These are phyloP conservation scores for Cystofilobasidium macerans DNA, from an alignment of 768 basidiomycete species.

Conservation along the genomic window DNA sequence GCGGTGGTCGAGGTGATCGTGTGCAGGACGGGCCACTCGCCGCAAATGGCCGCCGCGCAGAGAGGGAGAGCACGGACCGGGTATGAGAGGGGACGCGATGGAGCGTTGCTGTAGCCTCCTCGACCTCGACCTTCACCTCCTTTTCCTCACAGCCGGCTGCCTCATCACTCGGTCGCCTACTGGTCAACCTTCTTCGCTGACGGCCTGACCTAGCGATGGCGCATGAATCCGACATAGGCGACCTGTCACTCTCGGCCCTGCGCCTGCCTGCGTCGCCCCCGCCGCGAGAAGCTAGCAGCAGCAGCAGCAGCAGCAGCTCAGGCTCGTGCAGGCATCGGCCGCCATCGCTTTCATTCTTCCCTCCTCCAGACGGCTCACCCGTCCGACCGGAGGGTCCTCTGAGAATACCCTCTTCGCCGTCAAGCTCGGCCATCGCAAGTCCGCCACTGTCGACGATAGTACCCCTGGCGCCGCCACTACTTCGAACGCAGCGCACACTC, in stretches of 20 bases:
- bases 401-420: slow-evolving; percentile 8
- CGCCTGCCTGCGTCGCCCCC: background rate
- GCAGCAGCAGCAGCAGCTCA: background rate
- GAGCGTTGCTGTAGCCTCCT: too few relatives aligned
- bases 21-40: too few relatives aligned
- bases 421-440: background rate
- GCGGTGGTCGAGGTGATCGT: too few relatives aligned
- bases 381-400: background rate
- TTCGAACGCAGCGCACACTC: slow-evolving; percentile 4
- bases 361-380: too few relatives aligned
- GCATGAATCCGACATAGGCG: slow-evolving; percentile 15
- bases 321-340: too few relatives aligned
- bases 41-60: too few relatives aligned
- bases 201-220: too few relatives aligned
- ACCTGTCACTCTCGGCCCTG: slow-evolving; percentile 1
- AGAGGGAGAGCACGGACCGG: too few relatives aligned
- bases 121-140: too few relatives aligned
- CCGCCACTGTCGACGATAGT: background rate
- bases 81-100: too few relatives aligned
- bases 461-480: background rate
- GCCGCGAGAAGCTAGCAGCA: background rate
- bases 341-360: too few relatives aligned
- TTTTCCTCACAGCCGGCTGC: background rate
- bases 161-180: too few relatives aligned
- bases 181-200: background rate